Conservation (phyloP, 768 basidiomycete species). For the Neoboletus magnificus region DNA sequence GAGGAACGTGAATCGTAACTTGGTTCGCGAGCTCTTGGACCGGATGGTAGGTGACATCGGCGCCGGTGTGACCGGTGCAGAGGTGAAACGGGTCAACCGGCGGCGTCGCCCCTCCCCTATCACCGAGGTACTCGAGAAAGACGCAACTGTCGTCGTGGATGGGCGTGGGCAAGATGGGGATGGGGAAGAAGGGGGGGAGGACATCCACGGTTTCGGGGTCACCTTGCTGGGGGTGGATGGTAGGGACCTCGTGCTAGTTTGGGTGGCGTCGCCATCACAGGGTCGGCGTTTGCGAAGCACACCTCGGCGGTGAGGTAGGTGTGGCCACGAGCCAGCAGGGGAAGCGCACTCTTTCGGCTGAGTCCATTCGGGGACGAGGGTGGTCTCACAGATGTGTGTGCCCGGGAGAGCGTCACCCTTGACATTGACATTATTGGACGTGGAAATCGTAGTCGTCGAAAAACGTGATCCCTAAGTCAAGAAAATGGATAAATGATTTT, state of each 20-base stretch:
- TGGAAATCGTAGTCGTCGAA: constrained; percentile 34
- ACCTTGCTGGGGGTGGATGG: constrained; percentile 15
- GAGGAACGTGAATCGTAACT: constrained; percentile 13
- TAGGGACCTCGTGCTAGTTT: neutral
- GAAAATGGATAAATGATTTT: neutral
- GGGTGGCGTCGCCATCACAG: neutral
- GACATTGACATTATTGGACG: constrained; percentile 30
- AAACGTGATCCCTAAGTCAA: constrained; percentile 33
- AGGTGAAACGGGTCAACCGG: constrained; percentile 1
- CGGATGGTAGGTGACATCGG: constrained; percentile 10
- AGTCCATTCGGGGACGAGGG: constrained; percentile 4
- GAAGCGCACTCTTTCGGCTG: constrained; percentile 4
- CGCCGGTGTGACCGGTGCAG: neutral
- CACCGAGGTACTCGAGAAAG: neutral
- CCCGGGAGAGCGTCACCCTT: neutral
- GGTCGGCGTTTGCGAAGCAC: constrained; percentile 33
- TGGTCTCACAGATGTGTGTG: neutral
- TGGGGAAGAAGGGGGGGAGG: constrained; percentile 6
- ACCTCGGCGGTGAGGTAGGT: constrained; percentile 22
- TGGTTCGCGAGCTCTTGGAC: constrained; percentile 17
- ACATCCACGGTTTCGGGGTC: neutral
- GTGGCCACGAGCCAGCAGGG: constrained; percentile 22
- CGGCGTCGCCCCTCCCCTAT: neutral
- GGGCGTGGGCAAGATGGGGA: constrained; percentile 3
- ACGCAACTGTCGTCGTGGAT: neutral